Conservation (phyloP, 2,329 filamentous ascomycete species). For the Epichloe coenophiala region DNA sequence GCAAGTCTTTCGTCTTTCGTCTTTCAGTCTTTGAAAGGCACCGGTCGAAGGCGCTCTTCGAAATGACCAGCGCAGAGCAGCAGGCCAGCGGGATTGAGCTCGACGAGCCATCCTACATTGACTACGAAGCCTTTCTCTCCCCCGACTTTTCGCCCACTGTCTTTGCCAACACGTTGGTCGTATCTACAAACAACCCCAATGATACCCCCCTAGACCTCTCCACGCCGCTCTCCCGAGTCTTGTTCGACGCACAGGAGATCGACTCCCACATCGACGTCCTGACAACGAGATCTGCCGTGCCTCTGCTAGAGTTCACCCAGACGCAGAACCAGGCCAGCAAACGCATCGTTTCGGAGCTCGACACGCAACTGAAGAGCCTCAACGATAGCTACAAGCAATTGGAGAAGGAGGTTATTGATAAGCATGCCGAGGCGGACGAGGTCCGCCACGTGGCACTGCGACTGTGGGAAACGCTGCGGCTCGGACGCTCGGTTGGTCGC, state of each 20-base stretch:
- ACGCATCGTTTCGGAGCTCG: conserved; percentile 61
- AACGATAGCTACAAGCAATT: conserved; percentile 77
- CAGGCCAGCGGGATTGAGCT: conserved; percentile 12
- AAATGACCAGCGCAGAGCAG: not conserved
- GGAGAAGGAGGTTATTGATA: conserved; percentile 72
- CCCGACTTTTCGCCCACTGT: conserved; percentile 66
- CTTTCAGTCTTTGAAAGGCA: too few relatives aligned
- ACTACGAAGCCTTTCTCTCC: conserved; percentile 83
- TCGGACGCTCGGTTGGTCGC: conserved; percentile 63
- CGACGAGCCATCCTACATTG: conserved; percentile 73
- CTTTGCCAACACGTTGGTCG: conserved; percentile 82
- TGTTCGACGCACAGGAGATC: conserved; percentile 94
- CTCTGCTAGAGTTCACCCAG: conserved; percentile 66
- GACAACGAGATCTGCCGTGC: conserved; percentile 71
- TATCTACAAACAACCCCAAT: conserved; percentile 80
- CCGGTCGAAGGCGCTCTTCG: not conserved
- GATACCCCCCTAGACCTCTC: conserved; percentile 83
- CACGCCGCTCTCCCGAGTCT: conserved; percentile 80
- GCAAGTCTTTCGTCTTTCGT: too few relatives aligned
- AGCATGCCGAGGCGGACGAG: conserved; percentile 76
- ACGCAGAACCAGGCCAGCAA: conserved; percentile 60
- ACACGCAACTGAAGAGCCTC: conserved; percentile 65
- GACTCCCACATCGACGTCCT: conserved; percentile 89
- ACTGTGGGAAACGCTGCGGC: conserved; percentile 64
- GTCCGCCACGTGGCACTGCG: conserved; percentile 65